These are phyloP conservation scores for Kockiozyma suomiensis DNA, from an alignment of 805 yeast genomes.

Conservation along the genomic window DNA sequence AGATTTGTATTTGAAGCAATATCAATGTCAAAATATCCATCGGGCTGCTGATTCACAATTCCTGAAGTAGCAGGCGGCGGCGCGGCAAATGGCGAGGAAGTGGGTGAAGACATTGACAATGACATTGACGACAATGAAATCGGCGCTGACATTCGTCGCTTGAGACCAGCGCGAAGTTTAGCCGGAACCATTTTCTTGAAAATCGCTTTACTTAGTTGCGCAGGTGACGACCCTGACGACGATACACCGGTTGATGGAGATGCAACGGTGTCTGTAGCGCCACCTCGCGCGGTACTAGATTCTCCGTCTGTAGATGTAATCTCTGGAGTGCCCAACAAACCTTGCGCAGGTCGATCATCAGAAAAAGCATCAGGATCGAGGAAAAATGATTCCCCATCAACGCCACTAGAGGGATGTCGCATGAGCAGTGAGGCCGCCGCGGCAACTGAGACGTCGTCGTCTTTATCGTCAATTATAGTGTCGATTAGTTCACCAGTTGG, in stretches of 20 bases:
- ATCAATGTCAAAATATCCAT: conserved; percentile 25
- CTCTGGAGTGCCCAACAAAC: background rate
- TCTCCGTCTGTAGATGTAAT: background rate
- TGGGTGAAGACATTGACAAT: conserved; percentile 9
- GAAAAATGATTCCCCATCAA: background rate
- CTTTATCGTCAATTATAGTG: conserved; percentile 25
- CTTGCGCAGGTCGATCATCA: conserved; percentile 7
- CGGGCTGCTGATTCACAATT: background rate
- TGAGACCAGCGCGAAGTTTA: conserved; percentile 22
- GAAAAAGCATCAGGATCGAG: conserved; percentile 30
- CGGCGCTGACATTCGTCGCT: conserved; percentile 32
- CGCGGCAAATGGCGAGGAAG: background rate
- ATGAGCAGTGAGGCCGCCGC: conserved; percentile 25
- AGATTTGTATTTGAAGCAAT: conserved; percentile 27
- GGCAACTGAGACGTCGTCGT: conserved; percentile 27
- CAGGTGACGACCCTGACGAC: conserved; percentile 17
- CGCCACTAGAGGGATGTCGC: conserved; percentile 15
- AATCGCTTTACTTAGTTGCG: conserved; percentile 20
- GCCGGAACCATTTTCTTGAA: conserved; percentile 30
- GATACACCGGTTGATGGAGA: background rate
- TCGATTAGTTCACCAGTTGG: conserved; percentile 17
- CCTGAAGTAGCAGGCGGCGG: background rate
- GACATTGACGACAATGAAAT: background rate
- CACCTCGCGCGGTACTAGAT: background rate
- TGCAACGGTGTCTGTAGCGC: background rate